Evolutionary conservation across 441 rosid species (phyloP), one percentile per base, ranked within the genome.

Genomic region (Erysimum pusillum): DNA sequence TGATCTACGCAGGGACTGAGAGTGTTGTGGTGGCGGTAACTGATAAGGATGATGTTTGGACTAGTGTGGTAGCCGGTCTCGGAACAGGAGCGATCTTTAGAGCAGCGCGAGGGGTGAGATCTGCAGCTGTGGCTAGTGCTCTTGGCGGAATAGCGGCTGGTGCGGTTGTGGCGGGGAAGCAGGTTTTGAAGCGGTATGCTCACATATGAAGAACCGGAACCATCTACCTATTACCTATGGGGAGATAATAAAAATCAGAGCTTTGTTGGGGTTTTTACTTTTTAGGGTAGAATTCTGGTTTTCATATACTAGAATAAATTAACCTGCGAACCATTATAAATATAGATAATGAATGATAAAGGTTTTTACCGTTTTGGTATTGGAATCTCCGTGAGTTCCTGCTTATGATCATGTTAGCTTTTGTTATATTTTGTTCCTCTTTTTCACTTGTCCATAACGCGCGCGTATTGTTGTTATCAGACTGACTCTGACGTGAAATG

Each of bases 101-200:
- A 69, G 97, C 98, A 20, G 97, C 97, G 1, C 82, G 97, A 64
- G 98, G 98, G n/a, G 83, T 90, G n/a, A 86, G 95, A 76, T 92
- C 95, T n/a, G 98, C 98, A 6, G 97, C 95, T 9, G 95, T 94
- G 22, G 97, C 97, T 0, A 97, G 98, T 9, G 97, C 97, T 2
- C 82, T 94, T 14, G 97, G 98, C 12, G 98, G 97, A 1, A 11
- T 87, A 44, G 95, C 90, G 2, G 98, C 98, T 0, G 97, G 95
- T 0, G 83, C 87, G 0, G 91, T 80, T 25, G 97, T 88, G 13
- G 90, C 91, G 0, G 98, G 91, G 61, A 94, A 92, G 80, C 97
- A 90, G 79, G 76, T 81, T 9, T 36, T 83, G 77, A 94, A 89
- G 87, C 88, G 97, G 78, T 90, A 92, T 72, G 91, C 85, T 57